Evolutionary conservation across 2,329 filamentous ascomycete species (phyloP).

Genomic region (Fusarium sp.): DNA sequence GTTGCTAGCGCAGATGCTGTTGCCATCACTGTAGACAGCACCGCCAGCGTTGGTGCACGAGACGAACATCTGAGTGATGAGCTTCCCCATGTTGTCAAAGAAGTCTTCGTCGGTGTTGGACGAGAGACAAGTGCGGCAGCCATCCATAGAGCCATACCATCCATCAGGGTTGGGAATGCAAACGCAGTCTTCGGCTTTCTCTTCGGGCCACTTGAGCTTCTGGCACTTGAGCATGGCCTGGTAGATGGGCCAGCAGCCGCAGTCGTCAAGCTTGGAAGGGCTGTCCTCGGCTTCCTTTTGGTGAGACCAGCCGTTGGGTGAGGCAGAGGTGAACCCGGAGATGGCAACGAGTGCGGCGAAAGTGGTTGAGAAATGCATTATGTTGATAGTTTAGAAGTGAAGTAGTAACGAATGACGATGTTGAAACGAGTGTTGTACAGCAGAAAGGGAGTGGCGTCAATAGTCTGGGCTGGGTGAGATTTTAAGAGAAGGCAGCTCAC

Average conservation of each 20-base stretch:
- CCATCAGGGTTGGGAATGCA: slow-evolving; percentile 36
- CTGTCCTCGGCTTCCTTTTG: slow-evolving; percentile 32
- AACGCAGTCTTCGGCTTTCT: slow-evolving; percentile 24
- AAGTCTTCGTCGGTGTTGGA: slow-evolving; percentile 22
- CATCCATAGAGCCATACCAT: slow-evolving; percentile 39
- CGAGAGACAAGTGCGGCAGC: slow-evolving; percentile 34
- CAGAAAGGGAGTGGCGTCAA: background rate
- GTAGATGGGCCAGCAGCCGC: slow-evolving; percentile 40
- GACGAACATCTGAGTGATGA: slow-evolving; percentile 39
- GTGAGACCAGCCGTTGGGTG: slow-evolving; percentile 37
- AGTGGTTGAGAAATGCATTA: slow-evolving; percentile 14
- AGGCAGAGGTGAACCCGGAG: slow-evolving; percentile 15
- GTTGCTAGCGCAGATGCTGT: slow-evolving; percentile 33
- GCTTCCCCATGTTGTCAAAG: slow-evolving; percentile 31
- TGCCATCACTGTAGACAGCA: slow-evolving; percentile 31
- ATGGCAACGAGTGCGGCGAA: slow-evolving; percentile 17
- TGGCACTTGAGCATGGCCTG: slow-evolving; percentile 35
- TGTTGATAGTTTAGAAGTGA: background rate
- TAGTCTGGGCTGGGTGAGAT: background rate
- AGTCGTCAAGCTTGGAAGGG: slow-evolving; percentile 38
- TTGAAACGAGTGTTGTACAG: background rate
- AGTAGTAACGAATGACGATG: background rate
- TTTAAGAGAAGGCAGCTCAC: background rate
- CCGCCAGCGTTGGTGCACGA: slow-evolving; percentile 36
- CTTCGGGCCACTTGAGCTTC: slow-evolving; percentile 29